A percentile compares a stretch with the other conserved stretches of the same genome.
Conservation (phyloP, 1,284 basidiomycete species). For the Xerocomus amazonicus region DNA sequence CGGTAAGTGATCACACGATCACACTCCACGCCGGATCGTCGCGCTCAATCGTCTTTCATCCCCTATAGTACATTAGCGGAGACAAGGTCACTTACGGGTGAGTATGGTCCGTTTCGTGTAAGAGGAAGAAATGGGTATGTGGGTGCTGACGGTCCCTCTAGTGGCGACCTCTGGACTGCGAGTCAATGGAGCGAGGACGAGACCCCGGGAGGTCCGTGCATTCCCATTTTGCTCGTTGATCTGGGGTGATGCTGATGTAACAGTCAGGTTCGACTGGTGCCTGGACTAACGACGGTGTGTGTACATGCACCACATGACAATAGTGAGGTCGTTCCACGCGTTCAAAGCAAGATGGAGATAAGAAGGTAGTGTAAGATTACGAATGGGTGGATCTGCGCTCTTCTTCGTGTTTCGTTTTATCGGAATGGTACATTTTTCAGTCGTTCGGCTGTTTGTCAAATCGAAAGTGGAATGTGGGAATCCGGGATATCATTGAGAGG, state of each 20-base stretch:
- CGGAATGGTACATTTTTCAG: too few relatives aligned
- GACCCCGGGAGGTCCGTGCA: conserved; percentile 22
- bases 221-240: neutral
- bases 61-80: conserved; percentile 22
- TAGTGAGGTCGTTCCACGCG: too few relatives aligned
- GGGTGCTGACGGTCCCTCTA: conserved; percentile 10
- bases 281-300: conserved; percentile 16
- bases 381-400: neutral
- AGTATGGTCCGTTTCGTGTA: neutral
- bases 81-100: conserved; percentile 23
- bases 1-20: conserved; percentile 12
- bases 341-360: neutral
- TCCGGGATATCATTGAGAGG: too few relatives aligned
- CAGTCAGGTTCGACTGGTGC: conserved; percentile 17
- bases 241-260: neutral
- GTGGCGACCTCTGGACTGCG: conserved; percentile 28
- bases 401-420: neutral
- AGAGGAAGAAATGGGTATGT: too few relatives aligned
- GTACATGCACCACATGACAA: neutral
- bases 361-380: neutral
- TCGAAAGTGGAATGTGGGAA: too few relatives aligned
- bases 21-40: neutral
- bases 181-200: conserved; percentile 23
- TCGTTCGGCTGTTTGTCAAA: too few relatives aligned
- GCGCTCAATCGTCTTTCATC: neutral